Base-by-base conservation (phyloP, 1,284 basidiomycete species). In the Tilletia setariae region DNA sequence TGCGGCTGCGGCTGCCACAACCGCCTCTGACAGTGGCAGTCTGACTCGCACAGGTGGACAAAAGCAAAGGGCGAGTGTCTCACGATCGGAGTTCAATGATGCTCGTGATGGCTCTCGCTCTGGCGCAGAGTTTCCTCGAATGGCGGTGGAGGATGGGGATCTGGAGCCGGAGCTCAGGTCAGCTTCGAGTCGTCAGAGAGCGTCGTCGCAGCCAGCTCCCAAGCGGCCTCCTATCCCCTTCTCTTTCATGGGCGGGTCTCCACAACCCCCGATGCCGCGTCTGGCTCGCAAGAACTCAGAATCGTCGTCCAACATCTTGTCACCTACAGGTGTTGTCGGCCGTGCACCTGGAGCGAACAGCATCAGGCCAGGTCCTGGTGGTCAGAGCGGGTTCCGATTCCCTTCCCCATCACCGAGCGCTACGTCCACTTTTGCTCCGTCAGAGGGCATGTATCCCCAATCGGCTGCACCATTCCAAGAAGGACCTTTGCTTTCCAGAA, bases 141-240 rank as follows among this genome's bases (percentile, higher is more conserved):
- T 61, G 56, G 16, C 30, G 7, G 56, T 16, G 15, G 4, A 35
- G 13, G 64, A 65, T 15, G 19, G 19, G 8, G 53, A 49, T 65
- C 28, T 44, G 35, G 51, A 66, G 2, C 11, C n/a, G 19, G 35
- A 51, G 62, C 62, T 32, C 28, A 44, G 61, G n/a, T 68, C 67
- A 21, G 32, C 46, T 6, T 68, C 66, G n/a, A 30, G 15, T 32
- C 67, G 76, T 15, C 74, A 76, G 64, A 44, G 76, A 47, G 72
- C 76, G 0, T 68, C 68, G 8, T 78, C 76, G 16, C 76, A 78
- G 46, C 75, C 75, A 3, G 69, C 71, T n/a, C 67, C 68, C 35
- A 62, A 74, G 21, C 46, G 76, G 49, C 76, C 76, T 1, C 67
- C 71, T 19, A 75, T 78, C 25, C 76, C 76, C 0, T 67, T 69